Base-by-base conservation (phyloP, 2,329 filamentous ascomycete genomes). In the Monilinia fructicola region DNA sequence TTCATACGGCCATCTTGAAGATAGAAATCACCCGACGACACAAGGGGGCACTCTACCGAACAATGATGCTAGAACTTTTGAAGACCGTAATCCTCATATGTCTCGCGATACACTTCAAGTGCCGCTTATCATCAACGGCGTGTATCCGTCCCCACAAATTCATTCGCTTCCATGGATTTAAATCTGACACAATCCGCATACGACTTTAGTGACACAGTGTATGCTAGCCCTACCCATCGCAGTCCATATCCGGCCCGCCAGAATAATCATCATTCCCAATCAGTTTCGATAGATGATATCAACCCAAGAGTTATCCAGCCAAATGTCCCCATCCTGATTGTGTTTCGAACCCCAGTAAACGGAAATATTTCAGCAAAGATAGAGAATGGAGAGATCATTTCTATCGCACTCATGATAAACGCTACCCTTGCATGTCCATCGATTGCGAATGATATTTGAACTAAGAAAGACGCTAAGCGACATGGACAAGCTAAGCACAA, bases 371-470 rank as follows among this genome's bases (percentile, higher is more conserved):
- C 16, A 31, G 3, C 4, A 48, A 7, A 14, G n/a, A 64, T 3
- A 48, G 26, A 23, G 40, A 64, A 1, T 64, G 62, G 62, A 7
- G 10, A 48, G 12, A 23, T 21, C 62, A 64, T 23, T 55, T 55
- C 3, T 1, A 40, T 6, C 62, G 52, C 14, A 21, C n/a, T 35
- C 62, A 64, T 46, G 4, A 26, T 11, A 64, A 64, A n/a, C 48
- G 26, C 18, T 31, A 16, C 16, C 11, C 6, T 9, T 64, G 61
- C 38, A 6, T 5, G 1, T 35, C 23, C 0, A 10, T 2, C 1
- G 9, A 18, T 46, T 64, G 50, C 6, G 16, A n/a, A 56, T 11
- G 62, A 16, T 9, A 4, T 64, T 48, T 9, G 52, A 21, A 48
- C 42, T 18, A 9, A 18, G 11, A 38, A 38, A 18, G 54, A 56